These are phyloP conservation scores for Populus ilicifolia DNA, from an alignment of 345 rosid genomes.

Conservation along the genomic window DNA sequence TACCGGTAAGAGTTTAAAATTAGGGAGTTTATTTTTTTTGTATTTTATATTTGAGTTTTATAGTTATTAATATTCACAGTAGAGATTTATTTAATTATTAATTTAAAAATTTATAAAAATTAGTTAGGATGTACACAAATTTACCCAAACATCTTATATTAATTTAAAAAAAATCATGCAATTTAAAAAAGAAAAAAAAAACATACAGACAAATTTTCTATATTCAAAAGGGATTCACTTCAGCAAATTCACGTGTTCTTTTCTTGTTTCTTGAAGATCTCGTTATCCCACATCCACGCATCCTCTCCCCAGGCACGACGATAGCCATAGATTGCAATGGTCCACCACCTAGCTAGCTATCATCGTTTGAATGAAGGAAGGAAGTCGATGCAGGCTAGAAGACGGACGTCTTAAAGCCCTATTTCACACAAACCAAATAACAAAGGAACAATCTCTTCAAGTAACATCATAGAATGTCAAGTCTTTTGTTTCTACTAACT, in stretches of 20 bases:
- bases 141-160: no score
- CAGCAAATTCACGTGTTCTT: no score
- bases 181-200: no score
- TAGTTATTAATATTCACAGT: no score
- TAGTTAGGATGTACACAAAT: no score
- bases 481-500: not conserved
- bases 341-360: not conserved
- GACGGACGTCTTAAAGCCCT: not conserved
- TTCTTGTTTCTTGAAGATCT: not conserved
- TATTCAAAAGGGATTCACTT: no score
- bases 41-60: rapidly evolving
- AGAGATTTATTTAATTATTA: no score
- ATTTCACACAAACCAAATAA: not conserved
- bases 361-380: not conserved
- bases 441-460: not conserved
- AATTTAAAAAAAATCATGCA: no score
- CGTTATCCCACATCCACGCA: not conserved
- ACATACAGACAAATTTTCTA: no score
- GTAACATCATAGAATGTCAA: not conserved
- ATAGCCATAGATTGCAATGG: not conserved
- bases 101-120: rapidly evolving
- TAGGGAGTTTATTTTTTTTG: rapidly evolving
- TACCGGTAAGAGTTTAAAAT: rapidly evolving
- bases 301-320: not conserved
- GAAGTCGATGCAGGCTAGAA: not conserved